These are phyloP conservation scores for Nannochloris sp. DNA, from an alignment of 139 green algal species.

Conservation along the genomic window DNA sequence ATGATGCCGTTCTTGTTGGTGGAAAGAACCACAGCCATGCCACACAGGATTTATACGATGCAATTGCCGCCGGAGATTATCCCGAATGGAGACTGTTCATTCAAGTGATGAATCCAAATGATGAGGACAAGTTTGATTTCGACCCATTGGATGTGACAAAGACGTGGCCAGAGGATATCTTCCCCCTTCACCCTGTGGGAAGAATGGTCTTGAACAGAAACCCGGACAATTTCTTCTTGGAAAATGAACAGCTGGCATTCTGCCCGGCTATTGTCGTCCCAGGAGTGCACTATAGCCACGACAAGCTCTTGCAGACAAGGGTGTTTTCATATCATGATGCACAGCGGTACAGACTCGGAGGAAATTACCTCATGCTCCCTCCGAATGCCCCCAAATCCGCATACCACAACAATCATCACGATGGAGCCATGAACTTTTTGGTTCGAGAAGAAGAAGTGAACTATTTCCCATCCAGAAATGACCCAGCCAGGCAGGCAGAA, in stretches of 20 bases:
- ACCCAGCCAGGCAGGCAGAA: slow-evolving; percentile 73
- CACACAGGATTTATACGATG: slow-evolving; percentile 91
- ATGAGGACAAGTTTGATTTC: slow-evolving; percentile 65
- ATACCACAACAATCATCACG: slow-evolving; percentile 95
- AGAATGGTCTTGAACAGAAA: slow-evolving; percentile 78
- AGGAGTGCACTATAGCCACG: slow-evolving; percentile 81
- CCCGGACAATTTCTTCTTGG: slow-evolving; percentile 82
- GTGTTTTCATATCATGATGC: slow-evolving; percentile 74
- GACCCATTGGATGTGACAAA: slow-evolving; percentile 82
- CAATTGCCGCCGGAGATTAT: slow-evolving; percentile 79
- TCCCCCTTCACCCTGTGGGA: slow-evolving; percentile 64
- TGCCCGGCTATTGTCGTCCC: slow-evolving; percentile 68
- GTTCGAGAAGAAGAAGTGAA: slow-evolving; percentile 89
- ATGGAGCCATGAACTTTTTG: slow-evolving; percentile 96
- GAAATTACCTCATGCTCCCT: slow-evolving; percentile 92
- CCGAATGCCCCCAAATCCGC: slow-evolving; percentile 73
- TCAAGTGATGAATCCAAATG: slow-evolving; percentile 80
- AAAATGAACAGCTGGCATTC: slow-evolving; percentile 82
- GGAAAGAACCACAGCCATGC: slow-evolving; percentile 91
- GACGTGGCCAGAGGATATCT: slow-evolving; percentile 71
- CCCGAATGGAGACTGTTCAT: slow-evolving; percentile 90
- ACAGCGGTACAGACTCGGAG: slow-evolving; percentile 84
- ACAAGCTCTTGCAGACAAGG: slow-evolving; percentile 95
- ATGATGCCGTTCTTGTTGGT: slow-evolving; percentile 81
- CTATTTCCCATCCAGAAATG: slow-evolving; percentile 91